phyloP scores from a whole-genome alignment of 257 asterid species.

The Nicotiana paniculata region DNA sequence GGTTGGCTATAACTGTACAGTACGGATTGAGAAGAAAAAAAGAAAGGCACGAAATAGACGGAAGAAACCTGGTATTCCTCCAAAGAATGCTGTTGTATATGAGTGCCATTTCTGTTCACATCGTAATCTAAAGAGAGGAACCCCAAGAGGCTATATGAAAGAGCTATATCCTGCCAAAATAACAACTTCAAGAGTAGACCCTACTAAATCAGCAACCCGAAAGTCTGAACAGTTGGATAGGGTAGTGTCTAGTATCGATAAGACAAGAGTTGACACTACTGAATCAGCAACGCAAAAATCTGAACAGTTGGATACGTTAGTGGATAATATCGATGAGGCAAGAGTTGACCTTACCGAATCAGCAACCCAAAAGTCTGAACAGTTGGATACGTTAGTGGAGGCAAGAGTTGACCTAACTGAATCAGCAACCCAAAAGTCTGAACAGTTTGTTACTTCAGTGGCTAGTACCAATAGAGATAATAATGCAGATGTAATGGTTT shows the following conservation, averaged over 20 bases:
- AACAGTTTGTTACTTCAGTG: not conserved
- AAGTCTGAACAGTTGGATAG: constrained; percentile 1
- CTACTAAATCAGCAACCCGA: constrained; percentile 5
- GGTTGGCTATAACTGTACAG: constrained; percentile 56
- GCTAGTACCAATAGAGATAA: not conserved
- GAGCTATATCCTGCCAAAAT: constrained; percentile 42
- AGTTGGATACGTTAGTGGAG: not conserved
- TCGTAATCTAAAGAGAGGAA: constrained; percentile 57
- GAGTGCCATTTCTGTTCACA: constrained; percentile 65
- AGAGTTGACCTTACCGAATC: not conserved
- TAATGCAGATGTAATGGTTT: constrained; percentile 14
- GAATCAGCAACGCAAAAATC: not conserved
- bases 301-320: not conserved
- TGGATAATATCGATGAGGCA: not conserved
- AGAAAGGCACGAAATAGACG: constrained; percentile 20
- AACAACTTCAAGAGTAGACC: constrained; percentile 14
- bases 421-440: constrained; percentile 7
- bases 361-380: constrained; percentile 4
- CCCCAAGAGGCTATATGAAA: constrained; percentile 54
- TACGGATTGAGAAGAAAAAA: constrained; percentile 48
- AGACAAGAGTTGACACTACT: not conserved
- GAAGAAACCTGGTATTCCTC: constrained; percentile 25
- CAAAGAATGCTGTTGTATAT: constrained; percentile 54
- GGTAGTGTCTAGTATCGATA: not conserved
- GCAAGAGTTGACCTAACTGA: not conserved